phyloP scores from a whole-genome alignment of 2,329 filamentous ascomycete species.

The Sarocladiaceae sp. region DNA sequence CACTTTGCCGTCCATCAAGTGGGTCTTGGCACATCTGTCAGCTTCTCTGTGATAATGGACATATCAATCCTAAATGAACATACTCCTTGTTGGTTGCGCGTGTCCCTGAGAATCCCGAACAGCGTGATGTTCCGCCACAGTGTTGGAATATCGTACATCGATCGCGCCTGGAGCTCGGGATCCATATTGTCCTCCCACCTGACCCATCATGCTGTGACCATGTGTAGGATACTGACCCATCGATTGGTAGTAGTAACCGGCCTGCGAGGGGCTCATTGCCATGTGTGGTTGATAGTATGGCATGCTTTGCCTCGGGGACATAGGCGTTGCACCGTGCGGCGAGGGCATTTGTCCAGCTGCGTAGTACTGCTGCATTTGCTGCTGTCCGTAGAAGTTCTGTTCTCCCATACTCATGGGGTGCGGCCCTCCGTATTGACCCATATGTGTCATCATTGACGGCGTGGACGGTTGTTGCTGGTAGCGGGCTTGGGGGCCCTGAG shows the following conservation, averaged over 20 bases:
- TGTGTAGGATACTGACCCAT: conserved; percentile 26
- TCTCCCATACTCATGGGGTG: conserved; percentile 29
- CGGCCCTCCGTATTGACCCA: conserved; percentile 34
- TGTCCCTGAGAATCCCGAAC: background rate
- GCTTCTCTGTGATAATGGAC: too few species aligned
- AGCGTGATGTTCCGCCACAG: background rate
- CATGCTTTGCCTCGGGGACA: conserved; percentile 31
- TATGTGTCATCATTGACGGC: conserved; percentile 31
- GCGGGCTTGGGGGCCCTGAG: conserved; percentile 26
- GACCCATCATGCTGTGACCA: background rate
- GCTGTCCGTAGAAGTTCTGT: conserved; percentile 42
- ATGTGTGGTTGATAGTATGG: conserved; percentile 38
- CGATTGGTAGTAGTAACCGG: conserved; percentile 39
- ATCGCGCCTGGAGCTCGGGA: background rate
- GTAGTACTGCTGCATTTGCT: conserved; percentile 40
- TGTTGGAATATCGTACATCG: background rate
- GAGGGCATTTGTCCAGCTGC: conserved; percentile 30
- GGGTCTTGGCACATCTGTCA: too few species aligned
- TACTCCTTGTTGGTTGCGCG: too few species aligned
- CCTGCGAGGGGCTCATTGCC: conserved; percentile 34
- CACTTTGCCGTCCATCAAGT: conserved; percentile 13
- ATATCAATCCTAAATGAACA: too few species aligned
- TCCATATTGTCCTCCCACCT: conserved; percentile 1
- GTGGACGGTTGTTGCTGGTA: conserved; percentile 26
- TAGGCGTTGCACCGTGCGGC: conserved; percentile 26